Percentiles rank a stretch among this genome's conserved stretches.
phyloP scores from a whole-genome alignment of 257 asterid species.

The Fraxinus excelsior region DNA sequence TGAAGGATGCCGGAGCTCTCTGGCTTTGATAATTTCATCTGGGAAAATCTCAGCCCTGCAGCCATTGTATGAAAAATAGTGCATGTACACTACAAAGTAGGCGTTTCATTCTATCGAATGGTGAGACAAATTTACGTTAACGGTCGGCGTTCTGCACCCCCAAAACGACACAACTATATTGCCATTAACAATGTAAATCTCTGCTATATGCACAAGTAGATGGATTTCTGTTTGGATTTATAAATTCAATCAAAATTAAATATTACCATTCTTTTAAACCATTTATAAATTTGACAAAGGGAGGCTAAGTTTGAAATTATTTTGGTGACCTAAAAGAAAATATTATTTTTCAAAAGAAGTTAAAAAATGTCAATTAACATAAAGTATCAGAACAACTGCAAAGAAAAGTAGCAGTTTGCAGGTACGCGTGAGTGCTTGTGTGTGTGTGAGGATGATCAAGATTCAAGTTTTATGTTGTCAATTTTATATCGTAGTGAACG shows the following conservation, averaged over 20 bases:
- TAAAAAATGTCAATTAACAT: too few species aligned
- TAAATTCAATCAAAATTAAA: too few species aligned
- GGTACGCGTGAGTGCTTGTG: background rate
- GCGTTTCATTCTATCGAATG: background rate
- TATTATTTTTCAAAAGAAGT: background rate
- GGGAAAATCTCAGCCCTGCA: background rate
- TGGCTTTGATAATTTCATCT: conserved; percentile 57
- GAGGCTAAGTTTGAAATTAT: too few species aligned
- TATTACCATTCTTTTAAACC: too few species aligned
- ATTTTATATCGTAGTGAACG: too few species aligned
- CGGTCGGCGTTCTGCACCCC: conserved; percentile 8
- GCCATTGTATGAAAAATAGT: too few species aligned
- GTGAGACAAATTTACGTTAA: background rate
- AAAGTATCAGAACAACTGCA: background rate
- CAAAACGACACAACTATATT: conserved; percentile 2
- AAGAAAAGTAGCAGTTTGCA: background rate
- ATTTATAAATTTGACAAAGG: too few species aligned
- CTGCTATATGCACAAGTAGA: too few species aligned
- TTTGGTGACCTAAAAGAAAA: background rate
- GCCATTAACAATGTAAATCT: background rate
- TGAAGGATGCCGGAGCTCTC: conserved; percentile 81
- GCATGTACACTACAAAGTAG: background rate
- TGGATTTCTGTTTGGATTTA: background rate
- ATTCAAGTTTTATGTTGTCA: background rate
- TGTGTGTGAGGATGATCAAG: background rate